A percentile compares a stretch with the other conserved stretches of the same genome.
Evolutionary conservation across 164 flowering plant species (phyloP).

Genomic region (Echeveria elegans): DNA sequence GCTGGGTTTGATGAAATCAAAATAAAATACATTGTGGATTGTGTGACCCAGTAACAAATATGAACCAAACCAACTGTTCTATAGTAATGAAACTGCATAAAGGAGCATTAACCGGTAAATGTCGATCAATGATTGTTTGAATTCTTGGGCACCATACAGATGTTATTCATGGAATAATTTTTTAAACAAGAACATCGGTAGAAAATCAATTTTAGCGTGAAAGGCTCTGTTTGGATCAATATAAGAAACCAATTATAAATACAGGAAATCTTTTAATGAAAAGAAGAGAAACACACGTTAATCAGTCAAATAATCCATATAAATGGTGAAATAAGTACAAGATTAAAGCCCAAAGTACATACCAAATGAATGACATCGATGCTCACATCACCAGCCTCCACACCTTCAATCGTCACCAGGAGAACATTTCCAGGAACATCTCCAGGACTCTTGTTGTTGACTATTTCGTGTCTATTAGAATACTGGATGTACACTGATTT

Average conservation of each 20-base stretch:
- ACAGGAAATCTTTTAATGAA: background rate
- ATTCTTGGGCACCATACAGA: background rate
- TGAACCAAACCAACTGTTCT: background rate
- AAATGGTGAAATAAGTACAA: background rate
- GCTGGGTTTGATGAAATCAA: background rate
- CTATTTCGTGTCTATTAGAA: conserved; percentile 92
- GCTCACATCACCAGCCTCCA: conserved; percentile 84
- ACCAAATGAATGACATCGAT: conserved; percentile 95
- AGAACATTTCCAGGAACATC: conserved; percentile 92
- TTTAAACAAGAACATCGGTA: background rate
- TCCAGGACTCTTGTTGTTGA: conserved; percentile 83
- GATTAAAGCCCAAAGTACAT: conserved; percentile 23
- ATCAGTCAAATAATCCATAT: background rate
- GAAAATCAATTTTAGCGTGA: background rate
- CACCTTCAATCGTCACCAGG: conserved; percentile 91
- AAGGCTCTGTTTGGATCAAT: background rate
- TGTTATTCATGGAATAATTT: background rate
- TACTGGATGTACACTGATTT: conserved; percentile 91
- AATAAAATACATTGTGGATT: background rate
- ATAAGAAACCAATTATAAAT: background rate
- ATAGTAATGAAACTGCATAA: background rate
- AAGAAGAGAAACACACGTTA: background rate
- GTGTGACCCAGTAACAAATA: background rate
- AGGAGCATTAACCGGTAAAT: background rate
- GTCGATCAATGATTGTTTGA: background rate